Conservation (phyloP, 495 filamentous ascomycete genomes). For the Penicillium bovifimosum region DNA sequence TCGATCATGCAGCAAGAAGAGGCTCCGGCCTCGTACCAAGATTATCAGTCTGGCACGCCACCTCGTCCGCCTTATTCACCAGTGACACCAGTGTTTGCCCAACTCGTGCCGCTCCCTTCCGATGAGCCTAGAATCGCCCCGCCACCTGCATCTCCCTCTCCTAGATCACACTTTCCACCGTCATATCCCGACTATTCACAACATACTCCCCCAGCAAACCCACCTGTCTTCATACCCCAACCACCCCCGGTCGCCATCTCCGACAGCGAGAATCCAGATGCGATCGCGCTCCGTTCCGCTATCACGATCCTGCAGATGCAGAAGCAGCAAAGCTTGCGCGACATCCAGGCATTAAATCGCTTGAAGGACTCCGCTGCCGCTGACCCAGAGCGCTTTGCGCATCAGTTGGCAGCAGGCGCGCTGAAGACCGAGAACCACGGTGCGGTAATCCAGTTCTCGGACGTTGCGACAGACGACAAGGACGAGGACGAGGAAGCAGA, state of each 20-base stretch:
- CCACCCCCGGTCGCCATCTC: conserved; percentile 63
- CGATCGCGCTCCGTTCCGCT: conserved; percentile 71
- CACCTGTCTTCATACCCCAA: conserved; percentile 31
- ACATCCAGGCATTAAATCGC: conserved; percentile 58
- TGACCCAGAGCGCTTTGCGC: conserved; percentile 63
- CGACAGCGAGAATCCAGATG: conserved; percentile 76
- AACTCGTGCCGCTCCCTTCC: conserved; percentile 33
- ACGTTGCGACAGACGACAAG: conserved; percentile 34
- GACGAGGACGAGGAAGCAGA: conserved; percentile 33
- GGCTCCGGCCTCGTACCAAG: conserved; percentile 3
- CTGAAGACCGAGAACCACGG: conserved; percentile 39
- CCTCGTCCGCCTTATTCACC: conserved; percentile 45
- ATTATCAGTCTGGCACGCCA: conserved; percentile 37
- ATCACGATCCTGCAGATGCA: conserved; percentile 81
- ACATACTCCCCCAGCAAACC: conserved; percentile 12
- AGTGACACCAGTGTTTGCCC: conserved; percentile 41
- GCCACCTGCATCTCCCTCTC: conserved; percentile 31
- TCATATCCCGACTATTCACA: conserved; percentile 7
- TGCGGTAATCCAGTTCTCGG: conserved; percentile 35
- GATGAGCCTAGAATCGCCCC: conserved; percentile 32
- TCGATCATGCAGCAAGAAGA: conserved; percentile 10
- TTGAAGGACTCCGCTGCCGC: conserved; percentile 59
- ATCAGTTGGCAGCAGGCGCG: conserved; percentile 54
- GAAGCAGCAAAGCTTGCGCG: conserved; percentile 63
- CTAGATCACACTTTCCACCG: conserved; percentile 18